Evolutionary conservation across 2,329 filamentous ascomycete genomes (phyloP), one percentile per base, ranked within the genome.

Genomic region (Bipolaris zeicola): DNA sequence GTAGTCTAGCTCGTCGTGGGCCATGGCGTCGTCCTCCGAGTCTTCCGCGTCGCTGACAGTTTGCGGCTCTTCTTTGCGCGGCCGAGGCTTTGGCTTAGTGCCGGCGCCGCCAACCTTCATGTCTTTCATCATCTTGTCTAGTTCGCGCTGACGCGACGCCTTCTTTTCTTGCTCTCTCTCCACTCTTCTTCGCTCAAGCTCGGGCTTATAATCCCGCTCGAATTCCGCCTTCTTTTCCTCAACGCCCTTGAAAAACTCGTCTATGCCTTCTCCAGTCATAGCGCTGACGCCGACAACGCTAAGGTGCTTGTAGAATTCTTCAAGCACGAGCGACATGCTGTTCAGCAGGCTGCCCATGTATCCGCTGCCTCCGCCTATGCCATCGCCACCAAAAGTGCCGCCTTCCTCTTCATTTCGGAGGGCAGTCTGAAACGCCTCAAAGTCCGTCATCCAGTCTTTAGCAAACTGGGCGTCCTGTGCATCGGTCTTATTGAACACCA

Each of bases 391-490:
- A 69, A 92, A 90, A 0, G 85, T 87, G 43, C 92, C 92, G 6
- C 84, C 82, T 53, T 89, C 87, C 74, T 97, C 91, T 70, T 98
- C 95, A 24, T 85, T 80, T 46, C 86, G 85, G 43, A 99, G 81
- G 0, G 96, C 94, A 14, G 86, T 86, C 74, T 98, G 95, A 79
- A 99, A 99, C 0, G 90, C 87, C 64, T 99, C 95, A 70, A 97
- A 99, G 76, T 99, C 94, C 5, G 93, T 96, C 95, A 99, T 99
- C 95, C 96, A 99, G 73, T 98, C 92, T 79, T 94, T 95, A 1
- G 93, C 95, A 70, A 96, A 96, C 24, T 86, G 85, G 0, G 92
- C 91, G 69, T 96, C 90, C 75, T 96, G 92, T 39, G 96, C 92
- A 70, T 99, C 95, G 0, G 93, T 97, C 81, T 99, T 99, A 82